Conservation (phyloP, 768 basidiomycete genomes). For the Rhodotorula kratochvilovae region DNA sequence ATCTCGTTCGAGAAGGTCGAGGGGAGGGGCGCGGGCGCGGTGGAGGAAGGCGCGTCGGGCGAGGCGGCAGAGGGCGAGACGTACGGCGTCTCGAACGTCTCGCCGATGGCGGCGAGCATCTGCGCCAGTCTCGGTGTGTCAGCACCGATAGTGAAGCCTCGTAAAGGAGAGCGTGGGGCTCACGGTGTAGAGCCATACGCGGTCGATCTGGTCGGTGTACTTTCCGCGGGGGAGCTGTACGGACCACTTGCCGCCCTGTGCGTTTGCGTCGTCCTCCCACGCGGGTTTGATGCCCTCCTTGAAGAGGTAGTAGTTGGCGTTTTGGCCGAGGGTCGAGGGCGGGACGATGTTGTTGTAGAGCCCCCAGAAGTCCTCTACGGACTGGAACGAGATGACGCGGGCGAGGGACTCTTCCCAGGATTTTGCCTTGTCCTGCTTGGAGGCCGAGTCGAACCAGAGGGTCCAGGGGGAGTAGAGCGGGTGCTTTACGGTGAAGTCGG, state of each 20-base stretch:
- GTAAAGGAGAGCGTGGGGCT: conserved; percentile 41
- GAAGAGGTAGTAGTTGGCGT: conserved; percentile 99
- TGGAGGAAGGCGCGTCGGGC: conserved; percentile 45
- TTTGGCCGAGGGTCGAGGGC: conserved; percentile 75
- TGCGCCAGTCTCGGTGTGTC: conserved; percentile 50
- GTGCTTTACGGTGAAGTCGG: conserved; percentile 95
- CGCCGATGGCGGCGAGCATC: conserved; percentile 99
- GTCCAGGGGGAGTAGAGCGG: conserved; percentile 52
- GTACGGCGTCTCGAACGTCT: conserved; percentile 89
- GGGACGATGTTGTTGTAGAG: conserved; percentile 96
- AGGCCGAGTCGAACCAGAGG: conserved; percentile 91
- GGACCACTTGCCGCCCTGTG: conserved; percentile 96
- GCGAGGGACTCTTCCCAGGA: conserved; percentile 99
- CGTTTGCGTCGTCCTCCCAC: conserved; percentile 64
- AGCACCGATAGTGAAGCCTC: no score
- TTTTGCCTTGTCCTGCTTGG: conserved; percentile 62
- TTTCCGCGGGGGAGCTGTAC: conserved; percentile 96
- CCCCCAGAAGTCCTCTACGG: conserved; percentile 99
- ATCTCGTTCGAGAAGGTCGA: conserved; percentile 52
- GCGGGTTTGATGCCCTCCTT: conserved; percentile 59
- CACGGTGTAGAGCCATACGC: conserved; percentile 98
- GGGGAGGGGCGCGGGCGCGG: conserved; percentile 55
- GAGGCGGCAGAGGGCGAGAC: conserved; percentile 44
- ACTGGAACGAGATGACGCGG: conserved; percentile 89
- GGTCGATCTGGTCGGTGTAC: conserved; percentile 74